Conservation (phyloP, 73 alveolate species). For the Tetrahymena thermophila region DNA sequence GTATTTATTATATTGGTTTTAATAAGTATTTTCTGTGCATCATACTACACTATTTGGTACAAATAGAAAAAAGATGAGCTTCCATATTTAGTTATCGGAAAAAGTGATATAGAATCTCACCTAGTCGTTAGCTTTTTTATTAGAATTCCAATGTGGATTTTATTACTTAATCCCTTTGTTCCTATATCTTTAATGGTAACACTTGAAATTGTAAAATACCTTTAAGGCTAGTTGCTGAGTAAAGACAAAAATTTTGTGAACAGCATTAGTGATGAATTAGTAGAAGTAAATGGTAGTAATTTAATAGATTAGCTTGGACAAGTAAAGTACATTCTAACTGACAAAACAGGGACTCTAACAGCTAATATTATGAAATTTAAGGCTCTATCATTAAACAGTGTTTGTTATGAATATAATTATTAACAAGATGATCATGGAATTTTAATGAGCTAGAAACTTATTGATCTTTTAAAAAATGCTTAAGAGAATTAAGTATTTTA, state of each 20-base stretch:
- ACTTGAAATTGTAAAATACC: slow-evolving; percentile 32
- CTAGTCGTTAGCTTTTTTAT: background rate
- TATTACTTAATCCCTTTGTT: slow-evolving; percentile 40
- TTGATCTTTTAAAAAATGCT: slow-evolving; percentile 9
- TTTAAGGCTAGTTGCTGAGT: slow-evolving; percentile 34
- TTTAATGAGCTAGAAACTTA: slow-evolving; percentile 9
- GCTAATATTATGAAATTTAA: slow-evolving; percentile 67
- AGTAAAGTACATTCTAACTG: slow-evolving; percentile 84
- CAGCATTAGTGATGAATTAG: background rate
- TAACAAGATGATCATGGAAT: slow-evolving; percentile 36
- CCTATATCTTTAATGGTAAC: slow-evolving; percentile 31
- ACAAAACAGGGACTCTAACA: slow-evolving; percentile 97
- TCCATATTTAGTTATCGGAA: background rate
- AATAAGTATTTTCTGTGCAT: slow-evolving; percentile 14
- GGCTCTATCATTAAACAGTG: slow-evolving; percentile 16
- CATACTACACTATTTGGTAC: slow-evolving; percentile 18
- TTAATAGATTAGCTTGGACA: slow-evolving; percentile 92
- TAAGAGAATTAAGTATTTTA: background rate
- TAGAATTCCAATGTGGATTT: slow-evolving; percentile 80
- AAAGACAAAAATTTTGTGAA: slow-evolving; percentile 19
- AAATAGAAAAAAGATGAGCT: background rate
- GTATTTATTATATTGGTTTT: background rate
- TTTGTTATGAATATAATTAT: slow-evolving; percentile 30
- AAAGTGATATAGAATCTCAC: background rate
- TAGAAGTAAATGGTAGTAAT: slow-evolving; percentile 70